Conservation (phyloP, 768 basidiomycete genomes). For the Suillus placidus region DNA sequence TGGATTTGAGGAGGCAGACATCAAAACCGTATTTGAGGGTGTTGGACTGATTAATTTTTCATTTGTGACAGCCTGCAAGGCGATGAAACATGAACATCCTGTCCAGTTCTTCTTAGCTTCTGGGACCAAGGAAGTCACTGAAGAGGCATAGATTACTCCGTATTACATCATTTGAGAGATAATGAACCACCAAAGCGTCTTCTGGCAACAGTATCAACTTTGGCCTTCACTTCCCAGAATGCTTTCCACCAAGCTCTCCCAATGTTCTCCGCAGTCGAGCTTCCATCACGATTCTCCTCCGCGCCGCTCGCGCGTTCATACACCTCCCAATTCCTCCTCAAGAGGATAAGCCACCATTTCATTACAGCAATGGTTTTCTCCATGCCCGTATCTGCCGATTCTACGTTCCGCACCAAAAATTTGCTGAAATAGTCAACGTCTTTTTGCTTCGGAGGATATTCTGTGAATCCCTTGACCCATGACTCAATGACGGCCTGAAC, state of each 20-base stretch:
- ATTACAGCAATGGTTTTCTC: slow-evolving; percentile 71
- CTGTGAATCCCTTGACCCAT: slow-evolving; percentile 72
- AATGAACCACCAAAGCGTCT: slow-evolving; percentile 75
- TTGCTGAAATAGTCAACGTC: slow-evolving; percentile 78
- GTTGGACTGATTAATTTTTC: slow-evolving; percentile 53
- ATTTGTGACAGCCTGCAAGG: slow-evolving; percentile 39
- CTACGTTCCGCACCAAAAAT: slow-evolving; percentile 70
- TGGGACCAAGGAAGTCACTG: slow-evolving; percentile 41
- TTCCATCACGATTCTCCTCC: slow-evolving; percentile 35
- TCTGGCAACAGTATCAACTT: slow-evolving; percentile 65
- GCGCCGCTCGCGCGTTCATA: slow-evolving; percentile 46
- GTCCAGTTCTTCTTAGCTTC: slow-evolving; percentile 59
- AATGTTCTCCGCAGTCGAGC: slow-evolving; percentile 41
- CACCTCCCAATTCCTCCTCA: slow-evolving; percentile 64
- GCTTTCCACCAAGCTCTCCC: slow-evolving; percentile 83
- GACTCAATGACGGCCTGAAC: slow-evolving; percentile 69
- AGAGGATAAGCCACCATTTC: slow-evolving; percentile 80
- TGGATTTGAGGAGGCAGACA: slow-evolving; percentile 54
- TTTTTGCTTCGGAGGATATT: slow-evolving; percentile 65
- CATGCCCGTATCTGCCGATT: slow-evolving; percentile 67
- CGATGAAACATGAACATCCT: slow-evolving; percentile 34
- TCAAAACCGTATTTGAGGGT: slow-evolving; percentile 51
- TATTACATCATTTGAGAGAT: slow-evolving; percentile 50
- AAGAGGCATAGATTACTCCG: neutral
- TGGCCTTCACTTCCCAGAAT: slow-evolving; percentile 67